A percentile compares a stretch with the other conserved stretches of the same genome.
phyloP scores from a whole-genome alignment of 2,329 filamentous ascomycete genomes.

The Paecilomyces variotii region DNA sequence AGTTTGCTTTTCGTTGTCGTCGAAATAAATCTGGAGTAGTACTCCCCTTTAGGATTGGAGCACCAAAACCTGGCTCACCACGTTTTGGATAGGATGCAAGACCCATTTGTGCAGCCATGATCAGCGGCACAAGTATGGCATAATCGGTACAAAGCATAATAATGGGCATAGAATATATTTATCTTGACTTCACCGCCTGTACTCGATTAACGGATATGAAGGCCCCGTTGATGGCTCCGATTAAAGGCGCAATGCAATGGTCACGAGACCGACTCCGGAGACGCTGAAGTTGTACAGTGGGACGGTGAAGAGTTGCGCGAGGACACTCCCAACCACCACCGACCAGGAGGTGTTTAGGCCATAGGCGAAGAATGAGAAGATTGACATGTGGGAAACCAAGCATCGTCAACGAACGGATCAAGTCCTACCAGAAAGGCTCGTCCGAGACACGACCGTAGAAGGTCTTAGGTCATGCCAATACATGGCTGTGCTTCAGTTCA shows the following conservation, averaged over 20 bases:
- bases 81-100: no score
- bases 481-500: conserved; percentile 7
- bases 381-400: conserved; percentile 20
- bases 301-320: conserved; percentile 20
- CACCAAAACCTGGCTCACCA: no score
- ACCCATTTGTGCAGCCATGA: no score
- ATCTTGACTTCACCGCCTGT: no score
- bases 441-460: conserved; percentile 11
- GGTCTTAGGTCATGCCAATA: conserved; percentile 11
- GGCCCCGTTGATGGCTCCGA: not conserved
- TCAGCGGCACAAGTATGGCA: no score
- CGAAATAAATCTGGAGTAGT: not conserved
- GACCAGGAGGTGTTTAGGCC: conserved; percentile 16
- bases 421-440: conserved; percentile 14
- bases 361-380: conserved; percentile 20
- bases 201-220: not conserved
- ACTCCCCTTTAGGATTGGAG: not conserved
- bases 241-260: not conserved
- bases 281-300: conserved; percentile 22
- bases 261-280: conserved; percentile 11
- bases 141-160: no score
- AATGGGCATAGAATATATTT: no score
- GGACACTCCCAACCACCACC: conserved; percentile 17
- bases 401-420: conserved; percentile 22
- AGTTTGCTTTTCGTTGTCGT: not conserved